phyloP scores from a whole-genome alignment of 2,329 filamentous ascomycete species.

The Botrytis fragariae region DNA sequence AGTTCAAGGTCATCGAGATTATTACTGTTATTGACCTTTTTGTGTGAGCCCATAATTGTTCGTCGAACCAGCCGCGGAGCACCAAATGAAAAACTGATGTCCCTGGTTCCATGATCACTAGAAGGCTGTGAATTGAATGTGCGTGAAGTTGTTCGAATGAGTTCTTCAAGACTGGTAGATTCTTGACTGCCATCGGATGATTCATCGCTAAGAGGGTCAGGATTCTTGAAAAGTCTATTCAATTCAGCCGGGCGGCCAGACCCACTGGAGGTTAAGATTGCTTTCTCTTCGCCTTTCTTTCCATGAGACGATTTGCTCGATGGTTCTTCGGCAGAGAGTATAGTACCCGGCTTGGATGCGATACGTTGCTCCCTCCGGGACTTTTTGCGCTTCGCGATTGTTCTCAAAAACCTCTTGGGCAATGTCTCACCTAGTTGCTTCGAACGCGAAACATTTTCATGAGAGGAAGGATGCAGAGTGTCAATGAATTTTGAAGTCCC shows the following conservation, averaged over 20 bases:
- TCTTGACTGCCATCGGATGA: neutral
- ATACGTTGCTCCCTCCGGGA: neutral
- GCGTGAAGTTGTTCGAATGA: neutral
- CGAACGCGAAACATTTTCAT: neutral
- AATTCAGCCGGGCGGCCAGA: neutral
- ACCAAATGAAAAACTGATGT: neutral
- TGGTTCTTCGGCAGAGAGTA: neutral
- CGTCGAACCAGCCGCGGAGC: neutral
- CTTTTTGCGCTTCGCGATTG: neutral
- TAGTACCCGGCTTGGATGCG: neutral
- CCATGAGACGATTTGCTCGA: neutral
- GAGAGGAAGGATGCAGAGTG: too few relatives aligned
- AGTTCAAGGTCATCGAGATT: neutral
- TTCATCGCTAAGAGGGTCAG: neutral
- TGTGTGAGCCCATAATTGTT: neutral
- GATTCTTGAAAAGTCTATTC: neutral
- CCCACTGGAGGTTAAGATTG: too few relatives aligned
- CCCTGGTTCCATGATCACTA: neutral
- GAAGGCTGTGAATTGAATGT: neutral
- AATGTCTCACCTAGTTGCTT: neutral
- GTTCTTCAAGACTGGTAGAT: slow-evolving; percentile 5
- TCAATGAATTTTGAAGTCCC: neutral
- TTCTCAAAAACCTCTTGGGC: neutral
- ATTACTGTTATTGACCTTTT: neutral
- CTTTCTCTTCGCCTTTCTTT: neutral